Evolutionary conservation across 352 stramenopile species (phyloP).

Genomic region (Hyaloperonospora brassicae): DNA sequence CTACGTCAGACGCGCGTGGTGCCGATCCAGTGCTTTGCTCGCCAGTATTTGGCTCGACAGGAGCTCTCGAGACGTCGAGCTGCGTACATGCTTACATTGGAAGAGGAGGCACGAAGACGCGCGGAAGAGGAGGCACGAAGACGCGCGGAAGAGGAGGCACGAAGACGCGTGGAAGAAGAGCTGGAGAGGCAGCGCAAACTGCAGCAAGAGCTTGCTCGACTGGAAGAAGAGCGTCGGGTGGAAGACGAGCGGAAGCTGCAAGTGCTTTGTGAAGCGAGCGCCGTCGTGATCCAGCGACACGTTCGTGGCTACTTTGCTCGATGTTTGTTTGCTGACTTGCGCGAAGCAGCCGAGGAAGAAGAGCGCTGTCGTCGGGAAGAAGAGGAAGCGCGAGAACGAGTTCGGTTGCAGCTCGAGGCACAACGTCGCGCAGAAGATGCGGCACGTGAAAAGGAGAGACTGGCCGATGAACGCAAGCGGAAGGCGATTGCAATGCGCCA

Average conservation of each 20-base stretch:
- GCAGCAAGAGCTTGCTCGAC: conserved; percentile 21
- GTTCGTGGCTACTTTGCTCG: conserved; percentile 44
- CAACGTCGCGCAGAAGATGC: conserved; percentile 29
- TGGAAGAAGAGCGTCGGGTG: conserved; percentile 31
- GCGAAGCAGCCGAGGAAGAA: conserved; percentile 32
- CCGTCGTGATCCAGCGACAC: conserved; percentile 37
- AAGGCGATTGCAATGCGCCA: conserved; percentile 24
- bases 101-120: conserved; percentile 31
- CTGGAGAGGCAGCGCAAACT: conserved; percentile 25
- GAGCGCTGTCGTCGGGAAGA: conserved; percentile 32
- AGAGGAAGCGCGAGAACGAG: conserved; percentile 32
- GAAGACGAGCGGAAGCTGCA: conserved; percentile 23
- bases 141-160: conserved; percentile 31
- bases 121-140: conserved; percentile 26
- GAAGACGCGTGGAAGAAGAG: too few relatives aligned
- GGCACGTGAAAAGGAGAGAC: conserved; percentile 24
- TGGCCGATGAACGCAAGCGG: conserved; percentile 29
- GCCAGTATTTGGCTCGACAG: conserved; percentile 32
- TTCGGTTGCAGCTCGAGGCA: conserved; percentile 18
- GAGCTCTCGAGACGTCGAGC: conserved; percentile 22
- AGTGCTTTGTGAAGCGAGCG: conserved; percentile 25
- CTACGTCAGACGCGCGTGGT: conserved; percentile 37
- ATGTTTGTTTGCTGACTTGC: conserved; percentile 29
- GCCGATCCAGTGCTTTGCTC: conserved; percentile 43
- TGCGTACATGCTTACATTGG: conserved; percentile 31